phyloP scores from a whole-genome alignment of 495 filamentous ascomycete genomes.

The Aspergillus affinis region DNA sequence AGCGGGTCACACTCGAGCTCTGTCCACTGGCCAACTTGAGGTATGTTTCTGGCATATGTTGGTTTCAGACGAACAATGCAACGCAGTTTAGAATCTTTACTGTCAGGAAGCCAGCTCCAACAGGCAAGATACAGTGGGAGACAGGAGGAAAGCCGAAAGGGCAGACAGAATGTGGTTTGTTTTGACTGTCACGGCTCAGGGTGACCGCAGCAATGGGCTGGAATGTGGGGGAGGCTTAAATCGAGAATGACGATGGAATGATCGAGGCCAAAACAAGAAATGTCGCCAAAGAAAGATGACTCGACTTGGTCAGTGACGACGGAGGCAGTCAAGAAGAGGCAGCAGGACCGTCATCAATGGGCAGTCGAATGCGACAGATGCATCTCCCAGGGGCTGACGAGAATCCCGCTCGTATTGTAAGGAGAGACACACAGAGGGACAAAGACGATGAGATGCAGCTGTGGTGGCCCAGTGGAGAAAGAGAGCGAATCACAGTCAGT shows the following conservation, averaged over 20 bases:
- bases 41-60: not conserved
- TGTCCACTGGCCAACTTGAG: slow-evolving; percentile 2
- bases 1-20: not conserved
- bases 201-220: slow-evolving; percentile 19
- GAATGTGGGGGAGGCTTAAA: slow-evolving; percentile 20
- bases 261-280: not conserved
- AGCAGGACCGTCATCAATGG: not conserved
- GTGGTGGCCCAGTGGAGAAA: not conserved
- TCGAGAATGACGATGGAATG: not conserved
- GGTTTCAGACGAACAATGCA: not conserved
- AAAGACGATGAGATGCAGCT: not conserved
- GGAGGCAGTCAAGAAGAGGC: not conserved
- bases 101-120: slow-evolving; percentile 19
- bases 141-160: slow-evolving; percentile 4
- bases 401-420: not conserved
- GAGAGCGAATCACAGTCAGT: not conserved
- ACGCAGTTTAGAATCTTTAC: not conserved
- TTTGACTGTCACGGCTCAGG: not conserved
- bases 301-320: not conserved
- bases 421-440: not conserved
- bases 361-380: not conserved
- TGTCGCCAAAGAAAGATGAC: not conserved
- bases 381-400: not conserved
- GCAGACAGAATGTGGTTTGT: not conserved
- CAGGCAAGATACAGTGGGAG: not conserved